Conservation (phyloP, 108 stramenopile genomes). For the Skeletonema potamos region DNA sequence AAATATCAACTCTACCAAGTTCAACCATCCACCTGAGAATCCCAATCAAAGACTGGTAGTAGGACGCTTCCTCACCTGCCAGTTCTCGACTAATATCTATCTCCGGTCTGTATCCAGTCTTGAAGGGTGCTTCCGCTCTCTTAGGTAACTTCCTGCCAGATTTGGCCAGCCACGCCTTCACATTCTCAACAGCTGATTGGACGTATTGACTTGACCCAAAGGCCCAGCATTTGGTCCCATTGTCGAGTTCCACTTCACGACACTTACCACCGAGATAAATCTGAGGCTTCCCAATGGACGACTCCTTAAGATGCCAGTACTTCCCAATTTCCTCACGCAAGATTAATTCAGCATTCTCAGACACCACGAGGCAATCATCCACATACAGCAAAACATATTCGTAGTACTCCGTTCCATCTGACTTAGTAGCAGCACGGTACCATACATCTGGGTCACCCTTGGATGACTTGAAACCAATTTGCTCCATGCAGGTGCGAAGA, state of each 20-base stretch:
- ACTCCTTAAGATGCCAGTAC: constrained; percentile 42
- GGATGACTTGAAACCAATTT: constrained; percentile 47
- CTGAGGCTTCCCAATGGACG: constrained; percentile 42
- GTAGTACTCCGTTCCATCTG: constrained; percentile 26
- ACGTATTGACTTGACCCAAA: constrained; percentile 44
- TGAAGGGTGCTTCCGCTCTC: constrained; percentile 3
- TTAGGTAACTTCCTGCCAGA: not conserved
- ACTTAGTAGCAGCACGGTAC: constrained; percentile 9
- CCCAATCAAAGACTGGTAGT: constrained; percentile 37
- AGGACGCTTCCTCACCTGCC: not conserved
- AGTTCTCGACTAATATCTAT: constrained; percentile 23
- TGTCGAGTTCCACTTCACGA: constrained; percentile 23
- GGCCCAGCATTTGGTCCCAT: constrained; percentile 46
- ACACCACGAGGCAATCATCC: constrained; percentile 33
- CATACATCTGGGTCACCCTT: constrained; percentile 43
- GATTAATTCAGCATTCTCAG: not conserved
- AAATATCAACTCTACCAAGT: constrained; percentile 47
- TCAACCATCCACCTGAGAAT: constrained; percentile 51
- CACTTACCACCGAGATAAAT: constrained; percentile 52
- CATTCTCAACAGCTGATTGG: constrained; percentile 43
- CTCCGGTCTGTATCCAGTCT: constrained; percentile 25
- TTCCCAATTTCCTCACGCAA: constrained; percentile 36
- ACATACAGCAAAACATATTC: constrained; percentile 46
- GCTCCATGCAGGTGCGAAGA: constrained; percentile 19
- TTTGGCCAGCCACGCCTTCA: constrained; percentile 20